phyloP scores from a whole-genome alignment of 345 rosid genomes.

The Pistacia integerrima region DNA sequence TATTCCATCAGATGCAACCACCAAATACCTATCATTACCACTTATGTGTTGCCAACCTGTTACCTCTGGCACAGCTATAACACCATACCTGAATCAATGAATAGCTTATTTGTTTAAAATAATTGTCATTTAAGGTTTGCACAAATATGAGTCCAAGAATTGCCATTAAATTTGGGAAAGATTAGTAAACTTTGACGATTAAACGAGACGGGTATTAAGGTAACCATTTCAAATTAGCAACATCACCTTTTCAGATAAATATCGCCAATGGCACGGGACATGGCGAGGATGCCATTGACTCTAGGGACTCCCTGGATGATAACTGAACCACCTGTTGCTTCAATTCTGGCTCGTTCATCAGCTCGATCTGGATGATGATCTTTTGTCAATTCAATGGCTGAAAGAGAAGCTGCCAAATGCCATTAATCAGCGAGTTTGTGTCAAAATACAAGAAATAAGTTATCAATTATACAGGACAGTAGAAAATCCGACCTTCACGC shows the following conservation, averaged over 20 bases:
- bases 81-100: slow-evolving; percentile 15
- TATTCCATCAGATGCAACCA: slow-evolving; percentile 39
- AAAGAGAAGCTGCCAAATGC: slow-evolving; percentile 17
- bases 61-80: slow-evolving; percentile 27
- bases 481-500: slow-evolving; percentile 5
- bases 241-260: slow-evolving; percentile 22
- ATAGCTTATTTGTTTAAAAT: no score
- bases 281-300: slow-evolving; percentile 31
- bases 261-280: slow-evolving; percentile 34
- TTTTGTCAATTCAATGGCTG: slow-evolving; percentile 16
- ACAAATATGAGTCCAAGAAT: neutral
- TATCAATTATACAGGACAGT: neutral
- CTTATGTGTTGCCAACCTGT: slow-evolving; percentile 27
- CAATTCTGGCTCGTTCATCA: slow-evolving; percentile 28
- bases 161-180: neutral
- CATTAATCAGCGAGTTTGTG: neutral
- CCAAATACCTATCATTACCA: slow-evolving; percentile 23
- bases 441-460: no score
- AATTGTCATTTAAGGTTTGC: no score
- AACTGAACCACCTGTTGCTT: slow-evolving; percentile 32
- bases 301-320: slow-evolving; percentile 23
- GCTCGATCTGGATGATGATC: slow-evolving; percentile 33
- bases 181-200: neutral
- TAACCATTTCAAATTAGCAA: neutral
- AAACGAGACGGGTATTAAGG: neutral